Evolutionary conservation across 2,329 filamentous ascomycete genomes (phyloP), one percentile per base, ranked within the genome.

Genomic region (Paecilomyces niveus): DNA sequence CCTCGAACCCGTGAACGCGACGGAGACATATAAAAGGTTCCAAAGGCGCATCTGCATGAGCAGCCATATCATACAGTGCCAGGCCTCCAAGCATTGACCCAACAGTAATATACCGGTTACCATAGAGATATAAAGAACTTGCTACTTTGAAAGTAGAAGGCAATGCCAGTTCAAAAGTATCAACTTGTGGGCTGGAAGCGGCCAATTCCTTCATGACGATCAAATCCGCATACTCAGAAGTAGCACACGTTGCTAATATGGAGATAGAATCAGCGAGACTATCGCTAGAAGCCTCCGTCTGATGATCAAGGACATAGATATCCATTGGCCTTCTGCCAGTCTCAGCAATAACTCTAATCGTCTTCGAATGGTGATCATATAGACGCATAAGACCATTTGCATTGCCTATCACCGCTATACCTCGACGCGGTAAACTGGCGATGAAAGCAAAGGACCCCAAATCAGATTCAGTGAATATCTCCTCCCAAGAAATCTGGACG

Each of bases 51-150:
- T 58, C 61, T 45, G n/a, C 8, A 2, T 61, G 53, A 10, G 59
- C 55, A 2, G 59, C 49, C 54, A 71, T 45, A 67, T 60, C 57
- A 61, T 83, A 84, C 1, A 83, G 55, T 3, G 79, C 80, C 54
- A 88, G 67, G 1, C 76, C 74, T 2, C 86, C 85, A 55, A 73
- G 74, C 61, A 84, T 79, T 39, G 83, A 84, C 0, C 85, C 86
- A 8, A 87, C 59, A 1, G 82, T 62, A n/a, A 82, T 65, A 57
- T 72, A 72, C 9, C 72, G 65, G 11, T 62, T 63, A 15, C 63
- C 56, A 3, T 58, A 59, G 1, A 78, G 60, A 39, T 76, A 66
- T 18, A 69, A 69, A 57, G 81, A 80, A 61, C 80, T 81, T 18
- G 83, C 83, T 13, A 85, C 76, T 1, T 78, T 68, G 56, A 85